Conservation (phyloP, 306 rosid genomes). For the Hylodesmum podocarpum region DNA sequence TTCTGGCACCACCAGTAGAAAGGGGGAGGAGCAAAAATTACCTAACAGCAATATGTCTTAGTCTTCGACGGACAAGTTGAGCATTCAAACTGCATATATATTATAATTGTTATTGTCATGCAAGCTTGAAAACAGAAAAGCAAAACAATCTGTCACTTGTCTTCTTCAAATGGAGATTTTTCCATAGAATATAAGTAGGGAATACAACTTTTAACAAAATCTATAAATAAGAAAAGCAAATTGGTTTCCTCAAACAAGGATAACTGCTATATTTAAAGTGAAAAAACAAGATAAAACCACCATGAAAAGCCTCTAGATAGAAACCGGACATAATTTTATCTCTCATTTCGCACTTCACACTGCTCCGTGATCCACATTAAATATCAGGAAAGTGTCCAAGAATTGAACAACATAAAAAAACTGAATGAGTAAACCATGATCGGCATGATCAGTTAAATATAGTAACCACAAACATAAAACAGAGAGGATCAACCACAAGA, state of each 20-base stretch:
- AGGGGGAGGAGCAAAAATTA: slow-evolving; percentile 21
- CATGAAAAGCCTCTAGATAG: neutral
- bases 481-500: neutral
- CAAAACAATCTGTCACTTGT: neutral
- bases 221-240: neutral
- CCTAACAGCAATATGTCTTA: slow-evolving; percentile 85
- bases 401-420: neutral
- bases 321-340: neutral
- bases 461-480: neutral
- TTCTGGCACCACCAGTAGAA: neutral
- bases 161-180: neutral
- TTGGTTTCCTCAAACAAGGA: neutral
- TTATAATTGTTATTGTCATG: slow-evolving; percentile 10
- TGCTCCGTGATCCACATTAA: neutral
- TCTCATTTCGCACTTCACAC: neutral
- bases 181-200: neutral
- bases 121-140: neutral
- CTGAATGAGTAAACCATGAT: neutral
- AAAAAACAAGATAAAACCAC: neutral
- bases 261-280: neutral
- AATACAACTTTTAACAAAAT: neutral
- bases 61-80: slow-evolving; percentile 81
- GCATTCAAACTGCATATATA: slow-evolving; percentile 70
- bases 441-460: neutral
- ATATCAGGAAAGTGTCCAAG: slow-evolving; percentile 8